A percentile compares a stretch with the other conserved stretches of the same genome.
Conservation (phyloP, 352 stramenopile genomes). For the Pythium oligandrum region DNA sequence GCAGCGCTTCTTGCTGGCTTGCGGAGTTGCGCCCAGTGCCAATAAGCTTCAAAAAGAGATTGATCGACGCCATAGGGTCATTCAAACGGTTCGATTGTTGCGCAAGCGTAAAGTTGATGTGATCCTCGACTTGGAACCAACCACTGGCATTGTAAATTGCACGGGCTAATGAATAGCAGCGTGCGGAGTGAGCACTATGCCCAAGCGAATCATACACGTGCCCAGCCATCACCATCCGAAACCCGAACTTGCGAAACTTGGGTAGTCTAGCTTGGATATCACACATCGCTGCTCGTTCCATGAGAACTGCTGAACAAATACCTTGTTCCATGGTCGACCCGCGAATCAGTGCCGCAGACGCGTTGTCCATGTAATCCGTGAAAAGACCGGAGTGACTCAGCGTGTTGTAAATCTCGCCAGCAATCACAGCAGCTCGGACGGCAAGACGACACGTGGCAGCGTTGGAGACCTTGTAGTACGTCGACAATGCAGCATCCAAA, state of each 20-base stretch:
- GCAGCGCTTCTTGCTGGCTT: conserved; percentile 74
- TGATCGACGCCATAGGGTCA: conserved; percentile 79
- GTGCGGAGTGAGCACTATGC: conserved; percentile 67
- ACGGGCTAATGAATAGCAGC: conserved; percentile 73
- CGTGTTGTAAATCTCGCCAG: conserved; percentile 76
- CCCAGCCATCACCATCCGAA: conserved; percentile 87
- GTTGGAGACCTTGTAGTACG: conserved; percentile 58
- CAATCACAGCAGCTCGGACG: conserved; percentile 61
- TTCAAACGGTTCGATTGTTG: conserved; percentile 74
- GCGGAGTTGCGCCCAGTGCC: conserved; percentile 75
- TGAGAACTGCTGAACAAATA: conserved; percentile 79
- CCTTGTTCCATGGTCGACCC: conserved; percentile 82
- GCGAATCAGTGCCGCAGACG: conserved; percentile 74
- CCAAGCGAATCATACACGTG: conserved; percentile 77
- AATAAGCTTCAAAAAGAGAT: conserved; percentile 83
- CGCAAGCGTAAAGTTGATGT: conserved; percentile 85
- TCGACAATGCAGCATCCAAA: conserved; percentile 55
- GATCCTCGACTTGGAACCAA: conserved; percentile 85
- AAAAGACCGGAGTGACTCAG: conserved; percentile 72
- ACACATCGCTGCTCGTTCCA: conserved; percentile 74
- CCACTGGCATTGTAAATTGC: conserved; percentile 77
- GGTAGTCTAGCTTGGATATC: conserved; percentile 61
- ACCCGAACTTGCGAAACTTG: conserved; percentile 87
- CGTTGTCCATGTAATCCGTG: conserved; percentile 86
- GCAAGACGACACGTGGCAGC: conserved; percentile 45